phyloP scores from a whole-genome alignment of 2,329 filamentous ascomycete species.

The Rhynchosporium graminicola region DNA sequence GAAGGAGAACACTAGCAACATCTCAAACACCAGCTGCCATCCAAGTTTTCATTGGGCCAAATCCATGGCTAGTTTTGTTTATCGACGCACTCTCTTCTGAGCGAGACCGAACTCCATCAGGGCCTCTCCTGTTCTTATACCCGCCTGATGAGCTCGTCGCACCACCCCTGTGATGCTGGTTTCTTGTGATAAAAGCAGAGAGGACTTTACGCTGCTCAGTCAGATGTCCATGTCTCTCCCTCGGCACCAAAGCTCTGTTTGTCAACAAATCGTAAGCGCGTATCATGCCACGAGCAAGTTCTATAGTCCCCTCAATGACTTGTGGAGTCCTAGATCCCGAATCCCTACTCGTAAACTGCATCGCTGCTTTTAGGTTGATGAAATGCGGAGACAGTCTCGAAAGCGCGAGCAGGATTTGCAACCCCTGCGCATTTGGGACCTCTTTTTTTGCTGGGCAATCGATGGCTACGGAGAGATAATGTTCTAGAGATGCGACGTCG shows the following conservation, averaged over 20 bases:
- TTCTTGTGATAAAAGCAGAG: conserved; percentile 37
- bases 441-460: conserved; percentile 34
- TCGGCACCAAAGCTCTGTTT: conserved; percentile 33
- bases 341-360: conserved; percentile 29
- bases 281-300: conserved; percentile 39
- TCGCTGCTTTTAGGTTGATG: conserved; percentile 34
- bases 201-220: conserved; percentile 39
- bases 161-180: not conserved
- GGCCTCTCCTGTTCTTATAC: not conserved
- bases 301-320: conserved; percentile 10
- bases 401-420: conserved; percentile 53
- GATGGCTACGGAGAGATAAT: conserved; percentile 59
- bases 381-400: conserved; percentile 44
- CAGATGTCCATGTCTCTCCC: conserved; percentile 31
- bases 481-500: conserved; percentile 52
- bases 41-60: not conserved
- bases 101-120: not conserved
- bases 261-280: conserved; percentile 40
- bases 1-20: not conserved
- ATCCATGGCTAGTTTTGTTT: not conserved
- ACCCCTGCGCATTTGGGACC: conserved; percentile 49
- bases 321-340: not conserved
- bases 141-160: not conserved
- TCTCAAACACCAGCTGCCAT: not conserved
- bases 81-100: not conserved